Conservation (phyloP, 2,329 filamentous ascomycete species). For the Boeremia exigua region DNA sequence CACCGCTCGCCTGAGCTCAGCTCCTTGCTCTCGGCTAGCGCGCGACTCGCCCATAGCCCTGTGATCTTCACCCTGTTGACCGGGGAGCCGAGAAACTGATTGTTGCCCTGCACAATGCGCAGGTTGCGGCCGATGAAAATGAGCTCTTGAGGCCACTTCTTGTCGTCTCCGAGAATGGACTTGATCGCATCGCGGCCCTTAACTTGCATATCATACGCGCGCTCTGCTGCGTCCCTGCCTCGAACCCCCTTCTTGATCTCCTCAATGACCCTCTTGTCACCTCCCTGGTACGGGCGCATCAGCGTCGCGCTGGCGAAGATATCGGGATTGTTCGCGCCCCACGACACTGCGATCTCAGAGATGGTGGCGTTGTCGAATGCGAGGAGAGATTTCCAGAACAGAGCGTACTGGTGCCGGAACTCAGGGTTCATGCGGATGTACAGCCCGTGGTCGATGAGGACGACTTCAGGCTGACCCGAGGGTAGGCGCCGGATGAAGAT, state of each 20-base stretch:
- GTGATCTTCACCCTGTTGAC: constrained; percentile 95
- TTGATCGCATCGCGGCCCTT: constrained; percentile 75
- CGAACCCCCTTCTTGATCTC: constrained; percentile 61
- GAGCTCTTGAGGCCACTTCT: constrained; percentile 87
- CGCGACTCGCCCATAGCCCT: constrained; percentile 84
- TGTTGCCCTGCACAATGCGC: constrained; percentile 91
- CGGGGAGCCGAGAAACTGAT: constrained; percentile 86
- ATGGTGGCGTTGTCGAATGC: constrained; percentile 91
- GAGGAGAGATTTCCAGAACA: constrained; percentile 93
- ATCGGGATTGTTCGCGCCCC: constrained; percentile 89
- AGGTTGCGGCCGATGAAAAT: constrained; percentile 92
- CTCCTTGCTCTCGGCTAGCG: constrained; percentile 76
- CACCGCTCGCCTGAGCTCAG: constrained; percentile 68
- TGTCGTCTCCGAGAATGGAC: constrained; percentile 81
- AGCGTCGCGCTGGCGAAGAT: constrained; percentile 91
- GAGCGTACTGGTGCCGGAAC: constrained; percentile 84
- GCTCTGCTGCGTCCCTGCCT: constrained; percentile 62
- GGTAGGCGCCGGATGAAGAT: constrained; percentile 91
- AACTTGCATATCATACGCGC: constrained; percentile 80
- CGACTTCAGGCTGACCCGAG: constrained; percentile 82
- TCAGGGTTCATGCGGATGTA: constrained; percentile 88
- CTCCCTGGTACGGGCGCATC: constrained; percentile 88
- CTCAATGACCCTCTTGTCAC: constrained; percentile 70
- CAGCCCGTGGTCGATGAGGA: constrained; percentile 95
- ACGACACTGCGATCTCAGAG: constrained; percentile 71